Evolutionary conservation across 1,284 basidiomycete species (phyloP), one percentile per base, ranked within the genome.

Genomic region (Cutaneotrichosporon dermatis): DNA sequence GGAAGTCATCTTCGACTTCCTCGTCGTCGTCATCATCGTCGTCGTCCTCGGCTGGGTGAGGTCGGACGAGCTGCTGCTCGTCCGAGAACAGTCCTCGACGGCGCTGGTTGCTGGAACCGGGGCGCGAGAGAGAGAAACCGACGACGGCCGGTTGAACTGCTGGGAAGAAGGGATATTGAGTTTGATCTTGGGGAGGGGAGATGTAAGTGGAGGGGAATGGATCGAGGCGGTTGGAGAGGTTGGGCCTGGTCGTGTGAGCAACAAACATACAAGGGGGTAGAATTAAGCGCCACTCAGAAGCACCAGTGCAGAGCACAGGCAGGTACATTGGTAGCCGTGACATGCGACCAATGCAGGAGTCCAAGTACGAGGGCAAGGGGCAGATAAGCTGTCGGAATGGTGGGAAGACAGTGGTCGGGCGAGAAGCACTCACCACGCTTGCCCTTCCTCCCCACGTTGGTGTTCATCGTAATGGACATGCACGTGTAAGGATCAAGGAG

Each of bases 171-270:
- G 46, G 7, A 66, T 42, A 16, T 57, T 63, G 50, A 66, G 58
- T 51, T 63, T 63, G 44, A 66, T 66, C 41, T 60, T 63, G 4
- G 64, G 62, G 9, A 66, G 55, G 25, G 62, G 55, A 33, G 62
- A 56, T 13, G 55, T 45, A 12, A 40, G 16, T 37, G 55, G 48
- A 4, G 60, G 57, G 41, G 60, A 60, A 52, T 64, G 58, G 36
- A 51, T 54, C 5, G 61, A 59, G 25, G 55, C 35, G 39, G 64
- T 15, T 40, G 63, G 63, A 55, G 63, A 65, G 60, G 63, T 48
- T 34, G 63, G 58, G 63, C 56, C 63, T 65, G 58, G 64, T 65
- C 64, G 64, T 55, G 64, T 65, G 64, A 65, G 63, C 59, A 40
- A 35, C 13, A 4, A 44, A 54, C 44, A 40, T 43, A 34, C 46